Evolutionary conservation across 2,329 filamentous ascomycete genomes (phyloP).

Genomic region (Trichoderma oligosporum): DNA sequence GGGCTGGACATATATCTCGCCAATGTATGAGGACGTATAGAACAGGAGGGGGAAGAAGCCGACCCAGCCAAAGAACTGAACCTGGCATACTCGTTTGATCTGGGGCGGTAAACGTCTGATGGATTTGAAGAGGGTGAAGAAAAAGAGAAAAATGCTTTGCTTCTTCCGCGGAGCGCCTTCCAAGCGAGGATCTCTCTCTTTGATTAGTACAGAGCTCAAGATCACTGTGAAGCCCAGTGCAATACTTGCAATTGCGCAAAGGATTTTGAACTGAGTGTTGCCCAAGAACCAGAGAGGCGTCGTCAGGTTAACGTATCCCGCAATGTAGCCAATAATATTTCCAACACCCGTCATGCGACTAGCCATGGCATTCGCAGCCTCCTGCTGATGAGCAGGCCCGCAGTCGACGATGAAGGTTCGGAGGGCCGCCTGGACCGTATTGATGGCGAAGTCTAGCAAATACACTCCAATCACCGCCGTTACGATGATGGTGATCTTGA

Average conservation of each 20-base stretch:
- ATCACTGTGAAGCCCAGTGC: constrained; percentile 65
- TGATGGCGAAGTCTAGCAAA: constrained; percentile 89
- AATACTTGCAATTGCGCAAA: constrained; percentile 80
- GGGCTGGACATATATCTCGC: constrained; percentile 86
- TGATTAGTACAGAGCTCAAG: constrained; percentile 65
- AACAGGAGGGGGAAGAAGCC: constrained; percentile 95
- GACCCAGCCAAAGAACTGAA: constrained; percentile 86
- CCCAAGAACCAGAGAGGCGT: constrained; percentile 74
- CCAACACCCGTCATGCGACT: constrained; percentile 81
- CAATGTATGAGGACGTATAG: constrained; percentile 91
- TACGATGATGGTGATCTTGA: constrained; percentile 65
- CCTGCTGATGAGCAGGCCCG: constrained; percentile 87
- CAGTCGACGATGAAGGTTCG: constrained; percentile 92
- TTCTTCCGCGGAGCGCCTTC: constrained; percentile 60
- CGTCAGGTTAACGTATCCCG: constrained; percentile 78
- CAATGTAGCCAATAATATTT: constrained; percentile 86
- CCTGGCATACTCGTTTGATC: constrained; percentile 74
- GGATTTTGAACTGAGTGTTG: constrained; percentile 85
- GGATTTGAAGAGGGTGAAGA: constrained; percentile 70
- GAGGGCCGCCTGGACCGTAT: constrained; percentile 91
- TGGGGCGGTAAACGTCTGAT: constrained; percentile 77
- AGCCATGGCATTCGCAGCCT: constrained; percentile 90
- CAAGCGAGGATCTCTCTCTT: constrained; percentile 74
- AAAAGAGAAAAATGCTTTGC: constrained; percentile 72
- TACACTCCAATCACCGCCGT: constrained; percentile 85